Conservation (phyloP, 306 rosid genomes). For the Quercus mongolica region DNA sequence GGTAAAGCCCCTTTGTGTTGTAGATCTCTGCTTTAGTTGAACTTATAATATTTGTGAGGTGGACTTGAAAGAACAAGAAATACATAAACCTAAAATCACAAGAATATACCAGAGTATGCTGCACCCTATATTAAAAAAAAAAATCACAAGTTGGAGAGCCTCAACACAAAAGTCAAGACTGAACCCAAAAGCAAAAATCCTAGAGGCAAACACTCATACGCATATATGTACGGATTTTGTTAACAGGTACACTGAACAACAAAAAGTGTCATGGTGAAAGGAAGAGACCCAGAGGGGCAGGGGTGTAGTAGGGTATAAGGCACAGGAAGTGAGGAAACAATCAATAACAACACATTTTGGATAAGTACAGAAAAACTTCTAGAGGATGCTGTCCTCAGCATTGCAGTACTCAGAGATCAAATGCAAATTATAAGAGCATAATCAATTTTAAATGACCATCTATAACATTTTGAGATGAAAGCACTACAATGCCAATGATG, state of each 20-base stretch:
- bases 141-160: too few relatives aligned
- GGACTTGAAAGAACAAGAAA: background rate
- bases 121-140: too few relatives aligned
- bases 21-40: background rate
- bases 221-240: background rate
- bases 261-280: background rate
- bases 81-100: background rate
- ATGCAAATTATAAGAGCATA: too few relatives aligned
- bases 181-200: too few relatives aligned
- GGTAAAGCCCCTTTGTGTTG: background rate
- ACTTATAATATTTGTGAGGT: background rate
- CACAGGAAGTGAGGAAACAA: background rate
- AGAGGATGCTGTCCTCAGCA: background rate
- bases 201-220: background rate
- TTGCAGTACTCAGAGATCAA: background rate
- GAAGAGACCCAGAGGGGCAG: background rate
- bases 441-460: too few relatives aligned
- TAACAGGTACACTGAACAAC: background rate
- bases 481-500: too few relatives aligned
- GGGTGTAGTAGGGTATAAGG: background rate
- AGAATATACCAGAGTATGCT: too few relatives aligned
- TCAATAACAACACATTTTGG: background rate
- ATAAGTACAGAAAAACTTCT: background rate
- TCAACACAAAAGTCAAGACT: too few relatives aligned
- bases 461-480: too few relatives aligned